Evolutionary conservation across 2,329 filamentous ascomycete species (phyloP), one percentile per base, ranked within the genome.

Genomic region (Aspergillus transmontanensis): DNA sequence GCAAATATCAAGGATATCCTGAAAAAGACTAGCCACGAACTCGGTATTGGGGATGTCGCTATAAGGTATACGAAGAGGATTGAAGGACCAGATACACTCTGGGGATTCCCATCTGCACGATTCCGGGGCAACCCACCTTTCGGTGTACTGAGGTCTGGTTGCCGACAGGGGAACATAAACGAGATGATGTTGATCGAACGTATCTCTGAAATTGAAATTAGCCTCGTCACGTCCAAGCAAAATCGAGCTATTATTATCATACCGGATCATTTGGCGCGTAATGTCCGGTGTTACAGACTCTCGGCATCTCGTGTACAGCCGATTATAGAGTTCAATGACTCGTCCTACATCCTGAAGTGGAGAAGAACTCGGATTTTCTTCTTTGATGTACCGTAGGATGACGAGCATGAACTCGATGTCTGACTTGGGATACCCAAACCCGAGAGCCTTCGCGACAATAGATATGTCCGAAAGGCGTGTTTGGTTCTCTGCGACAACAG

Each of bases 261-360:
- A 62, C 60, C n/a, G 23, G 32, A 62, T 59, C 28, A 21, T 21
- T 30, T 57, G 28, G n/a, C 56, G 48, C 30, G 48, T 55, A 10
- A 56, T 59, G 32, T 23, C n/a, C 10, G 50, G 36, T 23, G 23
- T 58, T 30, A 5, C 36, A 2, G 62, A 64, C 48, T 64, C 62
- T 14, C 30, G 45, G 26, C 48, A 59, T 34, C 62, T 45, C 16
- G 32, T 45, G 30, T 62, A 10, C 6, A 65, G 50, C 55, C 58
- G 53, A 32, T n/a, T 14, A n/a, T 65, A 65, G 6, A 65, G 51
- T 10, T 65, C 60, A 58, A 36, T 62, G 9, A 65, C 39, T 23
- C 57, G 53, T 19, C 21, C 46, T 21, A 26, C 19, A 16, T 62
- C 58, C 19, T 12, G 19, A 28, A 50, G 14, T n/a, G n/a, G 30